A percentile compares a stretch with the other conserved stretches of the same genome.
Evolutionary conservation across 352 stramenopile genomes (phyloP).

Genomic region (Phytophthora europaea): DNA sequence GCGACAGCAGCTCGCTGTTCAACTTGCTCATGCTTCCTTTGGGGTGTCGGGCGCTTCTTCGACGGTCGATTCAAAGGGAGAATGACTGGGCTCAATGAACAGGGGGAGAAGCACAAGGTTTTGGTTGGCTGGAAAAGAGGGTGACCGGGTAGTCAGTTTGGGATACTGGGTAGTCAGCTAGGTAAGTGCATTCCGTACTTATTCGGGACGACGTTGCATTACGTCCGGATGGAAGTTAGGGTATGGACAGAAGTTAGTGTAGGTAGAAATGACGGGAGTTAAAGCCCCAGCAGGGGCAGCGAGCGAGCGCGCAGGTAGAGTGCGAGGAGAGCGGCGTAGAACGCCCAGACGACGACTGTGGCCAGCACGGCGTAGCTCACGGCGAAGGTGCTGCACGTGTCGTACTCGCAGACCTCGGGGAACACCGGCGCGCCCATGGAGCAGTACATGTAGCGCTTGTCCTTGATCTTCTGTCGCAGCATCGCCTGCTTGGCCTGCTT

Average conservation of each 20-base stretch:
- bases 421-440: conserved; percentile 39
- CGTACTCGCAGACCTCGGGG: conserved; percentile 45
- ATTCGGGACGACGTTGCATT: background rate
- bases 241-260: background rate
- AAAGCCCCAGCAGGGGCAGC: background rate
- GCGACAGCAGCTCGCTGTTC: conserved; percentile 96
- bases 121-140: conserved; percentile 25
- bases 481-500: conserved; percentile 49
- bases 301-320: background rate
- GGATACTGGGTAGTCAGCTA: background rate
- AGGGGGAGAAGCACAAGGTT: background rate
- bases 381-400: conserved; percentile 57
- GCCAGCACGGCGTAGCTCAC: conserved; percentile 55
- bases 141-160: background rate
- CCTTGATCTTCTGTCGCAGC: conserved; percentile 40
- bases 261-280: background rate
- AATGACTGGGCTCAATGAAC: conserved; percentile 45
- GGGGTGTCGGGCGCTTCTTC: conserved; percentile 64
- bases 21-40: conserved; percentile 95
- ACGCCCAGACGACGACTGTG: conserved; percentile 62
- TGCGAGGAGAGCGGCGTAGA: background rate
- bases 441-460: conserved; percentile 35
- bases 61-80: conserved; percentile 80
- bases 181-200: background rate
- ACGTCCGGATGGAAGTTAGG: background rate